Base-by-base conservation (phyloP, 1,284 basidiomycete species). In the Puccinia horiana region DNA sequence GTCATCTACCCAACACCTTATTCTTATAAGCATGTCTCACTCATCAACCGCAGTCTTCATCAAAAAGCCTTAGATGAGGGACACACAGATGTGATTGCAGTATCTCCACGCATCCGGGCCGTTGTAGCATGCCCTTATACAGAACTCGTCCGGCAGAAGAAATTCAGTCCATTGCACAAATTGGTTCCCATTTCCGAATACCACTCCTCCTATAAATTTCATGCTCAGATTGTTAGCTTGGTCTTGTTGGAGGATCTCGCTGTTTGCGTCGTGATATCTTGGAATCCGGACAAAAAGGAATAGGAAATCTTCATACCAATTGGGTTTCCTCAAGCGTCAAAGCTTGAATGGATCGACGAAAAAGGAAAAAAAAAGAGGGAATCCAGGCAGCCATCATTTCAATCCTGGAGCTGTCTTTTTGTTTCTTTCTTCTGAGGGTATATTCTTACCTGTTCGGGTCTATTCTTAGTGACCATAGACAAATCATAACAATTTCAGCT, bases 71-170 rank as follows among this genome's bases (percentile, higher is more conserved):
- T n/a, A 29, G 58, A 29, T 23, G n/a, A 5, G 42, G 3, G 0
- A 49, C 76, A 35, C 42, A 79, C 77, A 81, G 14, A 81, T 74
- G 54, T 81, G 79, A 58, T 81, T 81, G 56, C 79, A 81, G 56
- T 81, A 81, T 73, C 67, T 81, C 79, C 79, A 81, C 18, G 52
- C 79, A 32, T 81, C 67, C 20, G 69, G 69, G 29, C 79, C 79
- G 26, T 73, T 73, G 56, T 73, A 81, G 32, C 79, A 81, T 32
- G 79, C 79, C 29, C 79, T 69, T 0, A 81, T 58, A 52, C 79
- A 81, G 26, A 81, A 73, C 42, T 74, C 69, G 56, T 73, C 70
- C 11, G 79, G 79, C 29, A 81, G 79, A 20, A 81, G 42, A 42
- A 81, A 81, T 32, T 81, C 69, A 11, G 70, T 74, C 79, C 79